These are phyloP conservation scores for Microdochium nivale DNA, from an alignment of 2,329 filamentous ascomycete genomes.

Conservation along the genomic window DNA sequence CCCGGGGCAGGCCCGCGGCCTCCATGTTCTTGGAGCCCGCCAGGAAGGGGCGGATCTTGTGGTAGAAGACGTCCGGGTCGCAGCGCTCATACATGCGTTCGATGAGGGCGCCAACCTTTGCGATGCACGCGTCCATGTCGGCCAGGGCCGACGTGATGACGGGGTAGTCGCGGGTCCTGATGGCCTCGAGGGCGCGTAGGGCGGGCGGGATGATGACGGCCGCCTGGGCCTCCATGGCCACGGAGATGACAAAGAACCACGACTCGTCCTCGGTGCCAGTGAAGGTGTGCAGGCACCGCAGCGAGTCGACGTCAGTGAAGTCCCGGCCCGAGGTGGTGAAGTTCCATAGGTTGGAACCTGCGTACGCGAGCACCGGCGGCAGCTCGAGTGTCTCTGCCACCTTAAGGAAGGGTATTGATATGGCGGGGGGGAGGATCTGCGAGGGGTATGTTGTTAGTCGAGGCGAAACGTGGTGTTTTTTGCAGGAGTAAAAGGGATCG, in stretches of 20 bases:
- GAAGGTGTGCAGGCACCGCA: constrained; percentile 70
- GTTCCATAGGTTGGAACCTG: constrained; percentile 84
- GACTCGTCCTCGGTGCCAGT: constrained; percentile 85
- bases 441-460: constrained; percentile 8
- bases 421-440: constrained; percentile 60
- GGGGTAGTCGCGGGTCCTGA: constrained; percentile 48
- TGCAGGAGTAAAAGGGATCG: background rate
- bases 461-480: background rate
- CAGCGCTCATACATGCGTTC: constrained; percentile 85
- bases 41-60: constrained; percentile 78
- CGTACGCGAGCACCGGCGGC: constrained; percentile 85
- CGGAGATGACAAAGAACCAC: constrained; percentile 88
- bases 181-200: constrained; percentile 66
- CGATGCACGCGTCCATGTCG: constrained; percentile 57
- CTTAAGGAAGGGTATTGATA: constrained; percentile 68
- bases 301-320: constrained; percentile 57
- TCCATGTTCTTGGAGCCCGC: constrained; percentile 92
- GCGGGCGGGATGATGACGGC: constrained; percentile 69
- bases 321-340: constrained; percentile 50
- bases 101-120: constrained; percentile 58
- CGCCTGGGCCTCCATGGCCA: constrained; percentile 80
- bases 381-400: constrained; percentile 69
- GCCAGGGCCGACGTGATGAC: constrained; percentile 56
- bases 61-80: constrained; percentile 80
- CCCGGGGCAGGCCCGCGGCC: constrained; percentile 70